A percentile compares a stretch with the other conserved stretches of the same genome.
Evolutionary conservation across 2,329 filamentous ascomycete genomes (phyloP).

Genomic region (Lasiodiplodia theobromae): DNA sequence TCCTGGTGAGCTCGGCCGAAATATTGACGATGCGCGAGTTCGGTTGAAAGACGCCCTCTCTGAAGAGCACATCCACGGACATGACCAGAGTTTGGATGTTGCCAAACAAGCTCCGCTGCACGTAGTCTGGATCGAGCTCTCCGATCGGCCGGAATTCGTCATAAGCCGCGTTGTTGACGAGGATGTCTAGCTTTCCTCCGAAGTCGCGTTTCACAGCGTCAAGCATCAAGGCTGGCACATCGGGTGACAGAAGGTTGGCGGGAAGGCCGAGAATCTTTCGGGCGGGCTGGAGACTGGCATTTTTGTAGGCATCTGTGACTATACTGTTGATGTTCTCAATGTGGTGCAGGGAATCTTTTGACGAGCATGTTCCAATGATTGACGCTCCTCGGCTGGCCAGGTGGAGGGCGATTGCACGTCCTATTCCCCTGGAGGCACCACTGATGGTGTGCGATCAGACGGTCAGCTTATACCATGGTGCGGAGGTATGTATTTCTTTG

Average conservation of each 20-base stretch:
- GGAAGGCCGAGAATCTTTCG: conserved; percentile 35
- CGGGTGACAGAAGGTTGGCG: conserved; percentile 37
- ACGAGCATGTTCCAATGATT: conserved; percentile 42
- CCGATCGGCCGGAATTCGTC: conserved; percentile 32
- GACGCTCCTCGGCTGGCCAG: conserved; percentile 41
- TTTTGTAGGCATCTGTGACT: conserved; percentile 33
- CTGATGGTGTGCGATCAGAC: conserved; percentile 28
- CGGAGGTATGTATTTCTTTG: too few relatives aligned
- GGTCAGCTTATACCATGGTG: neutral
- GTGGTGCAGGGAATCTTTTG: conserved; percentile 35
- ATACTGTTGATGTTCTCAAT: conserved; percentile 36
- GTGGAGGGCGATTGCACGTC: conserved; percentile 40
- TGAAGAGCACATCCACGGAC: conserved; percentile 38
- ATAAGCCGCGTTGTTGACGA: conserved; percentile 37
- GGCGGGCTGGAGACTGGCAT: neutral
- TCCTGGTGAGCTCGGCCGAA: conserved; percentile 34
- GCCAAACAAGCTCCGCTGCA: conserved; percentile 32
- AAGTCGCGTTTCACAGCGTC: conserved; percentile 33
- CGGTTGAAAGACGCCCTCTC: conserved; percentile 31
- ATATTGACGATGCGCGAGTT: conserved; percentile 38
- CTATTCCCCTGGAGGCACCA: conserved; percentile 41
- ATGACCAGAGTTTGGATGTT: conserved; percentile 38
- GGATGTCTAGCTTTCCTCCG: conserved; percentile 36
- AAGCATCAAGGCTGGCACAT: conserved; percentile 33
- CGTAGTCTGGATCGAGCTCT: conserved; percentile 32